A percentile compares a stretch with the other conserved stretches of the same genome.
These are phyloP conservation scores for Lyophyllum atratum DNA, from an alignment of 768 basidiomycete species.

Conservation along the genomic window DNA sequence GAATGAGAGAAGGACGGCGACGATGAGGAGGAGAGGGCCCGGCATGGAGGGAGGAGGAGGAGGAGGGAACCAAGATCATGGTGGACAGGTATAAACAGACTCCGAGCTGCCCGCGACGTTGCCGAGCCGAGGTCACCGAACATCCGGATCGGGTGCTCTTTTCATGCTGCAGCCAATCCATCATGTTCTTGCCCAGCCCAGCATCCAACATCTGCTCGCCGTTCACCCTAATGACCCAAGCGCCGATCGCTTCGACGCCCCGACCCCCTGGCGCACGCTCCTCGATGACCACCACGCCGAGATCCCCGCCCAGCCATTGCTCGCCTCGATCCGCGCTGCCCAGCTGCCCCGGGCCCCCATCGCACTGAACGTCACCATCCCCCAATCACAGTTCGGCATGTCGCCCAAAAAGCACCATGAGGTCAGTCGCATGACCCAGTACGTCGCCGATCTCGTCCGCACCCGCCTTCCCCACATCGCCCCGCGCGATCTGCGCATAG, in stretches of 20 bases:
- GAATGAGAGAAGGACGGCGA: slow-evolving; percentile 23
- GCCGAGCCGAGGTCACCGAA: not conserved
- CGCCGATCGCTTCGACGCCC: slow-evolving; percentile 24
- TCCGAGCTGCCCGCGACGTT: not conserved
- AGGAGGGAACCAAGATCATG: slow-evolving; percentile 1
- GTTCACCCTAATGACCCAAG: slow-evolving; percentile 45
- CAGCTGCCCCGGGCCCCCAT: slow-evolving; percentile 28
- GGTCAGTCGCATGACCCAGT: slow-evolving; percentile 59
- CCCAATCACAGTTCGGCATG: slow-evolving; percentile 46
- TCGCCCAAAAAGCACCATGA: slow-evolving; percentile 81
- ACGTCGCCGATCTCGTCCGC: slow-evolving; percentile 30
- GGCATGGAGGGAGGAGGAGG: slow-evolving; percentile 9
- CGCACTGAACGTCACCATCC: slow-evolving; percentile 13
- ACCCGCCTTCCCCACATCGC: slow-evolving; percentile 17
- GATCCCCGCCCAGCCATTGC: not conserved
- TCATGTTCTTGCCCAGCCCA: slow-evolving; percentile 1
- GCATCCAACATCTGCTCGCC: slow-evolving; percentile 35
- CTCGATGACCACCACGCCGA: slow-evolving; percentile 19
- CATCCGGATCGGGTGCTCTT: not conserved
- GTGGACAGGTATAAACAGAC: not conserved
- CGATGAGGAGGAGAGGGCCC: not conserved
- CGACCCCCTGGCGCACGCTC: slow-evolving; percentile 17
- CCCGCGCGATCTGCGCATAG: slow-evolving; percentile 39
- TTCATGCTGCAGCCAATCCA: slow-evolving; percentile 3
- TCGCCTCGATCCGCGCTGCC: slow-evolving; percentile 22